Evolutionary conservation across 805 yeast genomes (phyloP).

Genomic region (Zygoascus bituminiphila): DNA sequence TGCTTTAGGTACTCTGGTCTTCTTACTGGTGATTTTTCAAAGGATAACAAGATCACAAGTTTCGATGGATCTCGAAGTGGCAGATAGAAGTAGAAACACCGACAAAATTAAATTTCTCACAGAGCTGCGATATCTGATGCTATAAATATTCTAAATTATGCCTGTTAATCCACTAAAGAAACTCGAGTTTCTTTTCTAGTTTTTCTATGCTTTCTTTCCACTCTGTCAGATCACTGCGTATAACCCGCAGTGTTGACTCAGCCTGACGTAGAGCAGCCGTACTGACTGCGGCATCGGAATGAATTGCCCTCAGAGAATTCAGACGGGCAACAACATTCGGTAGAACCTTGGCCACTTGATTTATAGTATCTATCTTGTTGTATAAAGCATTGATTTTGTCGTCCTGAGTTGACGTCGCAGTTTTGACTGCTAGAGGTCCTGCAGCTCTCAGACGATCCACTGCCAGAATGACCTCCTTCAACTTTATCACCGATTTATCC

Average conservation of each 20-base stretch:
- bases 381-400: slow-evolving; percentile 12
- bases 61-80: too few relatives aligned
- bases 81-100: too few relatives aligned
- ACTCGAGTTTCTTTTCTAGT: slow-evolving; percentile 7
- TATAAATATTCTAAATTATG: background rate
- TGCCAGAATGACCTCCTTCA: slow-evolving; percentile 7
- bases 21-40: background rate
- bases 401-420: slow-evolving; percentile 1
- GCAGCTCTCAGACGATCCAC: slow-evolving; percentile 2
- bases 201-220: slow-evolving; percentile 12
- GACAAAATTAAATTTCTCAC: too few relatives aligned
- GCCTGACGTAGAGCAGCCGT: slow-evolving; percentile 6
- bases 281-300: slow-evolving; percentile 14
- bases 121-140: background rate
- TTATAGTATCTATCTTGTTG: slow-evolving; percentile 7
- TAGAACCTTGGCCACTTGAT: slow-evolving; percentile 4
- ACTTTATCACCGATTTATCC: slow-evolving; percentile 6
- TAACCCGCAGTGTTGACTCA: slow-evolving; percentile 8
- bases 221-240: slow-evolving; percentile 6
- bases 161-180: background rate
- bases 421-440: background rate
- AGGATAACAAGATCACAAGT: too few relatives aligned
- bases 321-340: slow-evolving; percentile 14
- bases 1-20: too few relatives aligned
- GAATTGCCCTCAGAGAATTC: slow-evolving; percentile 13